Conservation (phyloP, 805 yeast species). For the Candida cerambycidarum region DNA sequence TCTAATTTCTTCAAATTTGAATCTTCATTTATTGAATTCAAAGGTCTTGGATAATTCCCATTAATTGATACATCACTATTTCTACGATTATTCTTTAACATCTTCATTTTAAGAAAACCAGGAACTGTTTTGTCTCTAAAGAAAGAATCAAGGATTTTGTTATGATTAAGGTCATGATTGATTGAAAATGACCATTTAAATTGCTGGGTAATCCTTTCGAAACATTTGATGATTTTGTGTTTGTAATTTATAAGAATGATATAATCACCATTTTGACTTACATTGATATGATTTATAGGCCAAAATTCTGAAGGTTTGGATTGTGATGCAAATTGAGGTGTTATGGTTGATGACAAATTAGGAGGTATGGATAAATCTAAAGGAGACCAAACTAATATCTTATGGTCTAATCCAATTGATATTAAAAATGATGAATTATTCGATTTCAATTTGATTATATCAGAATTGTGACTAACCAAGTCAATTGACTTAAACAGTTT, state of each 20-base stretch:
- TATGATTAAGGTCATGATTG: constrained; percentile 18
- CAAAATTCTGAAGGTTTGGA: constrained; percentile 39
- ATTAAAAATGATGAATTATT: constrained; percentile 66
- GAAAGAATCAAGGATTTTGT: constrained; percentile 53
- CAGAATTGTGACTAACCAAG: constrained; percentile 51
- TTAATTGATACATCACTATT: constrained; percentile 33
- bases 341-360: constrained; percentile 32
- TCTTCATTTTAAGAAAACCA: constrained; percentile 39
- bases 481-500: constrained; percentile 32
- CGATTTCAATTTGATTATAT: constrained; percentile 59
- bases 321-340: neutral
- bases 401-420: constrained; percentile 72
- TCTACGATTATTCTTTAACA: constrained; percentile 28
- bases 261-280: constrained; percentile 59
- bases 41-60: constrained; percentile 32
- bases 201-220: constrained; percentile 53
- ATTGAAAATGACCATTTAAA: constrained; percentile 56
- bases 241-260: constrained; percentile 54
- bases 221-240: constrained; percentile 56
- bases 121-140: constrained; percentile 58
- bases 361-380: constrained; percentile 28
- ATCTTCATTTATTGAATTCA: constrained; percentile 7
- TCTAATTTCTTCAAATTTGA: constrained; percentile 29
- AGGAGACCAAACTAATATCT: constrained; percentile 73
- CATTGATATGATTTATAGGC: constrained; percentile 60